Conservation (phyloP, 805 yeast species). For the Sugiyamaella mastotermitis region DNA sequence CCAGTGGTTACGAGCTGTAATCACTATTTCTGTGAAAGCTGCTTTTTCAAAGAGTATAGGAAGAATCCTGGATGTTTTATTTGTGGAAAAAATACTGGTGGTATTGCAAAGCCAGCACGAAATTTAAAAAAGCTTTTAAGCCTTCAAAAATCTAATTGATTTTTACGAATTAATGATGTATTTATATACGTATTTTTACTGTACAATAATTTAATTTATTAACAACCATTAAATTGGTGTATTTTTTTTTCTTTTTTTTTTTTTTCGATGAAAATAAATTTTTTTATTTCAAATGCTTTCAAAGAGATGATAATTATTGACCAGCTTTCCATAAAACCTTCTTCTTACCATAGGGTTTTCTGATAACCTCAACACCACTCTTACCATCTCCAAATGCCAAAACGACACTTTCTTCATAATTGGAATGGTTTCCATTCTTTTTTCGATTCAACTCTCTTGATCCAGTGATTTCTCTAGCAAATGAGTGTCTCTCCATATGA, state of each 20-base stretch:
- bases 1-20: slow-evolving; percentile 58
- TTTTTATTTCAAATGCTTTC: no score
- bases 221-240: neutral
- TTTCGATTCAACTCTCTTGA: slow-evolving; percentile 23
- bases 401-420: slow-evolving; percentile 30
- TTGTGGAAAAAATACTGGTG: slow-evolving; percentile 57
- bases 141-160: neutral
- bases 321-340: slow-evolving; percentile 22
- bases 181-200: neutral
- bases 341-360: slow-evolving; percentile 18
- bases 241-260: neutral
- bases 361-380: slow-evolving; percentile 27
- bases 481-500: slow-evolving; percentile 28
- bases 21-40: slow-evolving; percentile 58
- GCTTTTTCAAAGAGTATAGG: slow-evolving; percentile 47
- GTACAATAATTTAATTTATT: neutral
- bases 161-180: slow-evolving; percentile 1
- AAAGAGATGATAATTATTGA: slow-evolving; percentile 6
- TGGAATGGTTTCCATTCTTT: slow-evolving; percentile 2
- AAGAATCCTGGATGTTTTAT: slow-evolving; percentile 44
- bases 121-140: slow-evolving; percentile 11
- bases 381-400: slow-evolving; percentile 32
- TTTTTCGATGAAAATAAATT: neutral
- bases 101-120: slow-evolving; percentile 50
- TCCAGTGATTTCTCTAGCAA: slow-evolving; percentile 27